These are phyloP conservation scores for Lasiodiplodia sp. DNA, from an alignment of 2,329 filamentous ascomycete genomes.

Conservation along the genomic window DNA sequence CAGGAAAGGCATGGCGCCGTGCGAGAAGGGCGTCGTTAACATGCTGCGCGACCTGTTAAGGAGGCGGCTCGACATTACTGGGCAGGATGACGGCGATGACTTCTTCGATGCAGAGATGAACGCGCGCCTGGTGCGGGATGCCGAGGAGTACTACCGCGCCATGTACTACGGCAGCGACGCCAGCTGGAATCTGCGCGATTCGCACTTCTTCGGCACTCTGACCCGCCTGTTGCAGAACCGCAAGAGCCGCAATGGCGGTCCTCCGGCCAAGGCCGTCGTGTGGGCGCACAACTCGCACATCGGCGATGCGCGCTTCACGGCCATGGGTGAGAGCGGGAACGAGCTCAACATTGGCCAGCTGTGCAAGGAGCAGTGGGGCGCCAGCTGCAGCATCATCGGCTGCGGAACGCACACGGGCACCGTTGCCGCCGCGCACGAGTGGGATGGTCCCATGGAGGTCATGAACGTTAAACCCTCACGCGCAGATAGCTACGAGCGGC, in stretches of 20 bases:
- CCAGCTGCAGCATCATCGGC: slow-evolving; percentile 54
- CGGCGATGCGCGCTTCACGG: neutral
- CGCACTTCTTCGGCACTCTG: too few relatives aligned
- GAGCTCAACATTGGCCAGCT: neutral
- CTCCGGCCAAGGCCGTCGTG: neutral
- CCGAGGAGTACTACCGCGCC: slow-evolving; percentile 61
- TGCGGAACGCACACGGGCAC: slow-evolving; percentile 60
- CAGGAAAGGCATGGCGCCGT: slow-evolving; percentile 50
- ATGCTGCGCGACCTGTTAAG: slow-evolving; percentile 56
- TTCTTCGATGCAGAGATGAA: slow-evolving; percentile 47
- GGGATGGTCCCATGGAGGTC: slow-evolving; percentile 51
- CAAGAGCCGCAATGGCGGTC: too few relatives aligned
- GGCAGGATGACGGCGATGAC: slow-evolving; percentile 52
- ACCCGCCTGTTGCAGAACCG: too few relatives aligned
- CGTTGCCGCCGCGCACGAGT: slow-evolving; percentile 59
- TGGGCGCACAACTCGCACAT: neutral
- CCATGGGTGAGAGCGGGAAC: neutral
- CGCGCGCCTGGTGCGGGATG: slow-evolving; percentile 17
- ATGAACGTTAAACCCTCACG: slow-evolving; percentile 52
- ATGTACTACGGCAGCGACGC: slow-evolving; percentile 47
- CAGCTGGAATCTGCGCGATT: too few relatives aligned
- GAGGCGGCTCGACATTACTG: slow-evolving; percentile 51
- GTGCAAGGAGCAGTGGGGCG: slow-evolving; percentile 54
- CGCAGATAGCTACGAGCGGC: slow-evolving; percentile 57
- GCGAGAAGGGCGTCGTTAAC: slow-evolving; percentile 54